Evolutionary conservation across 2,329 filamentous ascomycete species (phyloP), one percentile per base, ranked within the genome.

Genomic region (Penicillium digitatum): DNA sequence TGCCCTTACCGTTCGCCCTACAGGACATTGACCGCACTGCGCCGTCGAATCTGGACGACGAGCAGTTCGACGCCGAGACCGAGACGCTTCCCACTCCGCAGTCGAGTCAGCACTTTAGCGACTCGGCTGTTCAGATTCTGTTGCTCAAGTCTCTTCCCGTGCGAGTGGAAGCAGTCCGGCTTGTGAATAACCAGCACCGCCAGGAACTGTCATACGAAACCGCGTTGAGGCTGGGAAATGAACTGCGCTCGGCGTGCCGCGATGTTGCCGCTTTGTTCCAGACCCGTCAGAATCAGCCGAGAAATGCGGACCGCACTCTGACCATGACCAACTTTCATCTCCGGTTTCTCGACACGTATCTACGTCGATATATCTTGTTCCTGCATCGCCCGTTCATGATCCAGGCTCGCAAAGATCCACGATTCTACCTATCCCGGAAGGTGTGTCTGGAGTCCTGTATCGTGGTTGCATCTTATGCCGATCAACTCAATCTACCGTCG

Each of bases 391-490:
- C 62, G 16, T 64, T 64, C 31, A 48, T 51, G n/a, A 44, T 63
- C 3, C 43, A 56, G 34, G 57, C 59, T 10, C 34, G 29, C 7
- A 51, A 53, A 16, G 61, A 63, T 9, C 55, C 59, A 1, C 59
- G 57, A 22, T 62, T 63, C 43, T 60, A 62, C 32, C 52, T 62
- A 2, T 55, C 59, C 12, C 57, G 62, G 34, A 64, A 63, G 26
- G 43, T 62, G 16, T 59, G 60, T 34, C 31, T 62, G 3, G 58
- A 61, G 20, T 61, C 60, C 1, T 56, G 56, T 2, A 48, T 62
- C 11, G 22, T 52, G 5, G 56, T 55, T 34, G 52, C 56, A 24
- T 62, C 60, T 5, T 57, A 59, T 29, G 54, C 45, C 18, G 56
- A 61, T 37, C 54, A 12, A 37, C 51, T 48, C 58, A 53, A 55